These are phyloP conservation scores for Lipomyces mesembrius DNA, from an alignment of 805 yeast species.

Conservation along the genomic window DNA sequence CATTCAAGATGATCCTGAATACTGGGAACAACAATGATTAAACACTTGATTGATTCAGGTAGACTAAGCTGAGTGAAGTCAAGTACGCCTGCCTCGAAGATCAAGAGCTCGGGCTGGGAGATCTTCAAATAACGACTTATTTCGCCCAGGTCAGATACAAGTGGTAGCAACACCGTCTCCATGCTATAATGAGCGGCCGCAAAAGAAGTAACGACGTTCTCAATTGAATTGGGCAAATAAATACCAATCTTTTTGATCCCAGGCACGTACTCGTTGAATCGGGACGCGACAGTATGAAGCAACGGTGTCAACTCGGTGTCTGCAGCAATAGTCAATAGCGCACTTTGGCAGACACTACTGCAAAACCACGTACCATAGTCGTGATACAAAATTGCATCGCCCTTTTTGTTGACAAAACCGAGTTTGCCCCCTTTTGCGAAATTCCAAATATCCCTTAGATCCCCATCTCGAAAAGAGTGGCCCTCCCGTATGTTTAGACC, in stretches of 20 bases:
- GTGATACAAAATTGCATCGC: constrained; percentile 14
- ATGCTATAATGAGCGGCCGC: constrained; percentile 28
- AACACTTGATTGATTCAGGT: constrained; percentile 22
- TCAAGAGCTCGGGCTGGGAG: constrained; percentile 33
- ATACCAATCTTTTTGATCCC: constrained; percentile 26
- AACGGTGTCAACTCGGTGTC: constrained; percentile 17
- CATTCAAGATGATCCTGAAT: constrained; percentile 22
- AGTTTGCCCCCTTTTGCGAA: constrained; percentile 46
- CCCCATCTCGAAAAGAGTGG: constrained; percentile 74
- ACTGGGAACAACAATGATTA: constrained; percentile 21
- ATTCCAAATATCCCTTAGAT: constrained; percentile 71
- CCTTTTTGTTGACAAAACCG: constrained; percentile 39
- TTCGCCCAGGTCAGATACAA: constrained; percentile 5
- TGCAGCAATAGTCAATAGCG: constrained; percentile 20
- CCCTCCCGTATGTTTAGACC: constrained; percentile 70
- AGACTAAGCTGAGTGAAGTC: constrained; percentile 24
- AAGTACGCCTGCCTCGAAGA: constrained; percentile 32
- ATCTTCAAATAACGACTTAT: constrained; percentile 23
- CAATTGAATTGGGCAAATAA: constrained; percentile 31
- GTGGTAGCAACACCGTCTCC: constrained; percentile 31
- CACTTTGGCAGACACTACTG: background rate
- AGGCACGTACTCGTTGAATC: constrained; percentile 18
- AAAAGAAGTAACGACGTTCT: constrained; percentile 26
- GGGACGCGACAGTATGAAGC: constrained; percentile 18
- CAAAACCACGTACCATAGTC: constrained; percentile 24